phyloP scores from a whole-genome alignment of 1,284 basidiomycete species.

The Trichosporon sp. region DNA sequence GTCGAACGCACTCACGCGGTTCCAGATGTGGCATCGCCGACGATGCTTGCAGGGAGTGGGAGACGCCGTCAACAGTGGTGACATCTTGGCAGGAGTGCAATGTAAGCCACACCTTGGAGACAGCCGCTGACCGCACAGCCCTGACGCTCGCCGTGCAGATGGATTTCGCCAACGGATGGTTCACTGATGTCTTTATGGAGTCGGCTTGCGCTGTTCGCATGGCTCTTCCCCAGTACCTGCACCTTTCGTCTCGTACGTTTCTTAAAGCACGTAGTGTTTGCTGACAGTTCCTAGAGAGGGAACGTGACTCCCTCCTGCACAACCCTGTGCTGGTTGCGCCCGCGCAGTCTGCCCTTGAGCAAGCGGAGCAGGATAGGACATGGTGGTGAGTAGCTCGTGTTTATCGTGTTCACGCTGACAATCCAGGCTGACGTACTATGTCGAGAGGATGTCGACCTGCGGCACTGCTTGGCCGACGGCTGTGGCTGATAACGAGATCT shows the following conservation, averaged over 20 bases:
- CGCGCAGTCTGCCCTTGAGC: conserved; percentile 36
- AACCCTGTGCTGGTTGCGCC: conserved; percentile 31
- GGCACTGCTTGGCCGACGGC: conserved; percentile 23
- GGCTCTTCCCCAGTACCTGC: conserved; percentile 41
- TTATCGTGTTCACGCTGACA: not conserved
- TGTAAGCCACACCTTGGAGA: not conserved
- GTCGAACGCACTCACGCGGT: conserved; percentile 30
- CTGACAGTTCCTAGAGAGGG: conserved; percentile 17
- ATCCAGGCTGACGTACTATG: conserved; percentile 40
- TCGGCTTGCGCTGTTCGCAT: conserved; percentile 40
- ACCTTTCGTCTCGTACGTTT: conserved; percentile 41
- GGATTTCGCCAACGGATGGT: conserved; percentile 50
- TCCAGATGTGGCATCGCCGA: conserved; percentile 52
- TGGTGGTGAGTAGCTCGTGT: conserved; percentile 44
- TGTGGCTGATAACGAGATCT: conserved; percentile 46
- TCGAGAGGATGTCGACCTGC: conserved; percentile 31
- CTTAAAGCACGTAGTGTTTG: too few species aligned
- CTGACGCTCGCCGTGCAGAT: conserved; percentile 23
- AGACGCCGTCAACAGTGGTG: conserved; percentile 32
- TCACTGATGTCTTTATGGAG: conserved; percentile 49
- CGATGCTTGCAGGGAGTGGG: conserved; percentile 41
- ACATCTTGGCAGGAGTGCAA: conserved; percentile 7
- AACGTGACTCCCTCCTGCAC: conserved; percentile 25
- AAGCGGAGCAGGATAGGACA: conserved; percentile 46
- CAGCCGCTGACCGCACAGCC: not conserved